Evolutionary conservation across 2,329 filamentous ascomycete genomes (phyloP).

Genomic region (Exophiala xenobiotica): DNA sequence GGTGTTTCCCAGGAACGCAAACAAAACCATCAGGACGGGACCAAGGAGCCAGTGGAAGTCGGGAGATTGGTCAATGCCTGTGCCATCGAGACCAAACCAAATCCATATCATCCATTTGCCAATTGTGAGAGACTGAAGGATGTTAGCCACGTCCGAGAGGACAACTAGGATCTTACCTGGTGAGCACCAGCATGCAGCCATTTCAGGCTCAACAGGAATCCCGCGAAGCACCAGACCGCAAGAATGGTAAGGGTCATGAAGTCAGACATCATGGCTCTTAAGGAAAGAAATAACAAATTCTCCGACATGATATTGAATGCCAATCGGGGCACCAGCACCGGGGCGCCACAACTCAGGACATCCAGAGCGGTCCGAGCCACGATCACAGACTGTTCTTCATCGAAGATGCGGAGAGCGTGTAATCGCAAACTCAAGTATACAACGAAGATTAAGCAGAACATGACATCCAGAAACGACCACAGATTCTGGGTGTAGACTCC

Average conservation of each 20-base stretch:
- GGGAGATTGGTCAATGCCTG: conserved; percentile 59
- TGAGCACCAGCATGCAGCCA: conserved; percentile 68
- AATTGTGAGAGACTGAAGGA: conserved; percentile 60
- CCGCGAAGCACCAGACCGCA: conserved; percentile 79
- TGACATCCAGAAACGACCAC: conserved; percentile 83
- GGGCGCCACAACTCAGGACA: conserved; percentile 70
- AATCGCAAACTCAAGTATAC: conserved; percentile 68
- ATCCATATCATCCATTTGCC: conserved; percentile 92
- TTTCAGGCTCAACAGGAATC: conserved; percentile 74
- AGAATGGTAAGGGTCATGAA: conserved; percentile 75
- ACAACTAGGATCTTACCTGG: conserved; percentile 22
- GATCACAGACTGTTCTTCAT: conserved; percentile 12
- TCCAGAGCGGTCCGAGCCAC: conserved; percentile 25
- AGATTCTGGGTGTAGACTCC: conserved; percentile 83
- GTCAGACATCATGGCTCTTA: conserved; percentile 82
- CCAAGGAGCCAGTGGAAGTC: conserved; percentile 79
- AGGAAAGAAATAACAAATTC: conserved; percentile 77
- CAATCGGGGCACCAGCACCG: conserved; percentile 72
- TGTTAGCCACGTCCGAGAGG: background rate
- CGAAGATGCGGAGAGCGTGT: conserved; percentile 15
- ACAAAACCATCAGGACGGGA: conserved; percentile 75
- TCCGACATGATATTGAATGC: conserved; percentile 82
- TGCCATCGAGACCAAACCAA: conserved; percentile 82
- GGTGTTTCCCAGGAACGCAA: conserved; percentile 80
- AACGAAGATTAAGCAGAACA: conserved; percentile 70